phyloP scores from a whole-genome alignment of 768 basidiomycete genomes.

The Russula sp. region DNA sequence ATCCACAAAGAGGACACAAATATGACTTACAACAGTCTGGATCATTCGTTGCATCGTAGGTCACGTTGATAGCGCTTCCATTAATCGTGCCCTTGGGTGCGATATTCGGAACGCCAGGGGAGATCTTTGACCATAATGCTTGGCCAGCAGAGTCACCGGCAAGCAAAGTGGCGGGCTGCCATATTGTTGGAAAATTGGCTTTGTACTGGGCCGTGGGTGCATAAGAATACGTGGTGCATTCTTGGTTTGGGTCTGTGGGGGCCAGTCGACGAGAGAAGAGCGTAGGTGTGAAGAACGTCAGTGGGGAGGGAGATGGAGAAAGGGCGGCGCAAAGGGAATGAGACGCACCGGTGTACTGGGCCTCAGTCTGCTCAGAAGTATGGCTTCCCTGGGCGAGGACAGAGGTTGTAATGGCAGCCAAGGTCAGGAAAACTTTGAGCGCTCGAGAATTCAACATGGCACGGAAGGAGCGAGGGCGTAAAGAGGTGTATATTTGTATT shows the following conservation, averaged over 20 bases:
- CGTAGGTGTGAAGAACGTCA: background rate
- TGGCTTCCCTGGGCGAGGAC: constrained; percentile 9
- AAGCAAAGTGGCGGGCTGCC: constrained; percentile 15
- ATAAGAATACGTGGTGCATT: constrained; percentile 18
- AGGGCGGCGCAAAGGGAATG: background rate
- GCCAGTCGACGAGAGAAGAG: no score
- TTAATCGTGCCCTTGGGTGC: constrained; percentile 28
- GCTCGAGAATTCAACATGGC: background rate
- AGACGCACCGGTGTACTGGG: constrained; percentile 10
- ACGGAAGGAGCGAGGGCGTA: background rate
- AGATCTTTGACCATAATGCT: constrained; percentile 38
- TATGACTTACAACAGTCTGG: constrained; percentile 18
- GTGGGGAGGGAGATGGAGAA: background rate
- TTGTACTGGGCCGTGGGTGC: background rate
- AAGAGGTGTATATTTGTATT: background rate
- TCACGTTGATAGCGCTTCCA: background rate
- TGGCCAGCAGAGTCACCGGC: constrained; percentile 17
- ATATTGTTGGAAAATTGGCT: constrained; percentile 8
- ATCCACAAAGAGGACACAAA: background rate
- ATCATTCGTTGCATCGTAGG: constrained; percentile 15
- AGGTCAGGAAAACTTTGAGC: background rate
- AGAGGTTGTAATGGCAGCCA: background rate
- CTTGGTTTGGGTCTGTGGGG: constrained; percentile 8
- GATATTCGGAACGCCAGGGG: constrained; percentile 41
- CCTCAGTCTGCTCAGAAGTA: constrained; percentile 17